Evolutionary conservation across 306 rosid genomes (phyloP), one percentile per base, ranked within the genome.

Genomic region (Vigna hirtella): DNA sequence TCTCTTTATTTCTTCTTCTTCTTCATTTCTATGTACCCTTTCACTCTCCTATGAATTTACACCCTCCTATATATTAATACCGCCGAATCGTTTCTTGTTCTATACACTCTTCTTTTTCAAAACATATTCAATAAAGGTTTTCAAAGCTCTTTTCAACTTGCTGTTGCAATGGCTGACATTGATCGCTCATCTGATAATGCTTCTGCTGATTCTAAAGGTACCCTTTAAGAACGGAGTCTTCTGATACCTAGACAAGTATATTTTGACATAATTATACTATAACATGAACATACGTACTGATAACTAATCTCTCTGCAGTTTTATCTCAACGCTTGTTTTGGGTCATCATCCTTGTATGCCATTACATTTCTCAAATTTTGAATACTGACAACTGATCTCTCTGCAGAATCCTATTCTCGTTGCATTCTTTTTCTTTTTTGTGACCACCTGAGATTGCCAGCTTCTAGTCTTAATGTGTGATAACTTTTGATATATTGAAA

Each of bases 201-300:
- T 65, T 77, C 90, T 66, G 73, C 32, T n/a, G 78, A 84, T 85
- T 86, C 93, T 30, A 82, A 69, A 81, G 98, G 96, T 90, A 85
- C 73, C 90, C 81, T 20, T 77, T 86, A 53, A 24, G 63, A 77
- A 26, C 57, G 14, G 11, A 12, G 18, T 18, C 51, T 74, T 72
- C 11, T 72, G 2, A 51, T 61, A 43, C 9, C 12, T 56, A 12
- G 1, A 15, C 38, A 61, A 17, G 4, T 40, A 18, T 66, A 8
- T 28, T 18, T 64, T 42, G 10, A 17, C 69, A 65, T 57, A 42
- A 9, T 42, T 42, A 42, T 36, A 30, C 32, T 30, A n/a, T 63
- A 63, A 6, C 26, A 34, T 63, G 69, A 22, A 16, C 30, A 32
- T 24, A 34, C 15, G 7, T 56, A 24, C 9, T 18, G 1, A 66